Evolutionary conservation across 2,329 filamentous ascomycete genomes (phyloP).

Genomic region (Ceratocystis colombiana): DNA sequence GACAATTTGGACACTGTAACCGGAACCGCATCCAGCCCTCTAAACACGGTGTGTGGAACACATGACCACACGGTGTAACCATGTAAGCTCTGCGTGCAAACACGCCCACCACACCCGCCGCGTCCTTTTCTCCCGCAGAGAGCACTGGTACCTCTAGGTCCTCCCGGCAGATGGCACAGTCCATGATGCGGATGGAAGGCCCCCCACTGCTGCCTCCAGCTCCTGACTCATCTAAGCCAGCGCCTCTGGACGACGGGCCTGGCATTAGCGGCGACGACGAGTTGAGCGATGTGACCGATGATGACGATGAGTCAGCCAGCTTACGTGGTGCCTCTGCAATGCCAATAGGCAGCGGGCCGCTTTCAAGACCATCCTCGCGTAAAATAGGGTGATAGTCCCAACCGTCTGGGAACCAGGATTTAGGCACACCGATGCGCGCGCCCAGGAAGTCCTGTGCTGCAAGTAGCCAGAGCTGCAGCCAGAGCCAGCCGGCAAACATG

Average conservation of each 20-base stretch:
- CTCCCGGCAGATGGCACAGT: constrained; percentile 94
- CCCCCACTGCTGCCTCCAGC: constrained; percentile 28
- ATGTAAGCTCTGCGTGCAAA: constrained; percentile 79
- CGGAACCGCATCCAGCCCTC: constrained; percentile 95
- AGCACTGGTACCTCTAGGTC: constrained; percentile 81
- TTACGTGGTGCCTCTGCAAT: constrained; percentile 33
- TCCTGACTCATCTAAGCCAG: constrained; percentile 30
- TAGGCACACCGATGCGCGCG: constrained; percentile 72
- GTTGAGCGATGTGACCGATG: constrained; percentile 31
- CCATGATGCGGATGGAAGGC: constrained; percentile 47
- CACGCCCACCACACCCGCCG: constrained; percentile 51
- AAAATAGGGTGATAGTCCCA: constrained; percentile 95
- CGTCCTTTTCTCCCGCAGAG: constrained; percentile 36
- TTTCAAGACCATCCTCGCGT: constrained; percentile 69
- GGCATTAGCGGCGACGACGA: constrained; percentile 30
- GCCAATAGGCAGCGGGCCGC: constrained; percentile 70
- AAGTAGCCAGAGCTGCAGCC: constrained; percentile 74
- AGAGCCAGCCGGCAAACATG: constrained; percentile 63
- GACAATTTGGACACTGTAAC: constrained; percentile 88
- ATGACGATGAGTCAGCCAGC: not conserved
- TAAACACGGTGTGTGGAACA: constrained; percentile 84
- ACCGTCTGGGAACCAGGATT: constrained; percentile 57
- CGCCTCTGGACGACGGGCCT: constrained; percentile 19
- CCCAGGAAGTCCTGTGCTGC: constrained; percentile 74
- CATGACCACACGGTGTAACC: constrained; percentile 93